These are phyloP conservation scores for Apocynum venetum DNA, from an alignment of 257 asterid genomes.

Conservation along the genomic window DNA sequence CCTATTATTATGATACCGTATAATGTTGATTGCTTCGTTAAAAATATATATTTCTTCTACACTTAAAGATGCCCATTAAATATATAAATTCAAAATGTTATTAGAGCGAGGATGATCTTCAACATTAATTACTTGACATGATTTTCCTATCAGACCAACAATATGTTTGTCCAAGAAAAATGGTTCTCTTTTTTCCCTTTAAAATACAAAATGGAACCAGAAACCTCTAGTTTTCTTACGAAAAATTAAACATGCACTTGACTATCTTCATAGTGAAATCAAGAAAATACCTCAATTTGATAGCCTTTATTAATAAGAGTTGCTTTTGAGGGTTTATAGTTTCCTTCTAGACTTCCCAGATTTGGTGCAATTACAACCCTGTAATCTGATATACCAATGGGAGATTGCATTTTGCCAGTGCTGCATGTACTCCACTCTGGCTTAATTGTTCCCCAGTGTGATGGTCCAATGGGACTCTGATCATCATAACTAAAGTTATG, in stretches of 20 bases:
- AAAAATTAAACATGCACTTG: too few relatives aligned
- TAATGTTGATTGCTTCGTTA: too few relatives aligned
- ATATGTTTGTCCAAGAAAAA: too few relatives aligned
- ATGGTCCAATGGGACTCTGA: conserved; percentile 48
- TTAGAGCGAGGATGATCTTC: too few relatives aligned
- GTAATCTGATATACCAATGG: conserved; percentile 45
- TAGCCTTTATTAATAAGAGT: conserved; percentile 66
- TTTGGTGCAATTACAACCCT: conserved; percentile 46
- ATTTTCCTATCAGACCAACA: too few relatives aligned
- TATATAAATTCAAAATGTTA: too few relatives aligned
- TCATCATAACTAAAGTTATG: conserved; percentile 50
- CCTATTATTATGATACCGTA: too few relatives aligned
- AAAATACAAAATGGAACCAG: neutral
- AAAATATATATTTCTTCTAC: too few relatives aligned
- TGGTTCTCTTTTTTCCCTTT: too few relatives aligned
- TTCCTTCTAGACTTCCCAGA: conserved; percentile 39
- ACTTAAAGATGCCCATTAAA: too few relatives aligned
- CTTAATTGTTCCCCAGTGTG: conserved; percentile 56
- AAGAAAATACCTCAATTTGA: conserved; percentile 44
- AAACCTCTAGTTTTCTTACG: neutral
- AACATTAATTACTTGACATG: too few relatives aligned
- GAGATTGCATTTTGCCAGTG: conserved; percentile 61
- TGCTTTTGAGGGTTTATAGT: conserved; percentile 45
- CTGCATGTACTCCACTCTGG: conserved; percentile 60
- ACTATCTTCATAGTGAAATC: neutral